phyloP scores from a whole-genome alignment of 805 yeast genomes.

The Schwanniomyces sp. region DNA sequence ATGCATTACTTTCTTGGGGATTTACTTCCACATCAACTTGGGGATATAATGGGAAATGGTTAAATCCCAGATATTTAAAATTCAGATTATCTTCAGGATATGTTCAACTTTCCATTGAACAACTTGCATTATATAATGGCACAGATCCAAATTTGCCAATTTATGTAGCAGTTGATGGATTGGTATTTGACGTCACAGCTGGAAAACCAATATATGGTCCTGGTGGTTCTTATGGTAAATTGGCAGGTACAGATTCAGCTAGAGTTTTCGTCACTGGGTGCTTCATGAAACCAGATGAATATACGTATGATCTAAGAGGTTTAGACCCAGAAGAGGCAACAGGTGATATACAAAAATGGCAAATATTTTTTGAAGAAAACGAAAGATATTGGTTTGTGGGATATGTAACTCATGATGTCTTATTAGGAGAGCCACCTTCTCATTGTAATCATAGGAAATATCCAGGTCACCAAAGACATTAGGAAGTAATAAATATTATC shows the following conservation, averaged over 20 bases:
- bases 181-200: conserved; percentile 62
- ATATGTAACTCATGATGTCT: conserved; percentile 43
- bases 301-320: conserved; percentile 67
- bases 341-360: conserved; percentile 51
- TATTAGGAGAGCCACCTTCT: conserved; percentile 50
- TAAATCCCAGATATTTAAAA: conserved; percentile 42
- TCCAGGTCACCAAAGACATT: conserved; percentile 12
- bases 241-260: conserved; percentile 68
- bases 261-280: conserved; percentile 74
- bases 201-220: conserved; percentile 57
- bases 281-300: conserved; percentile 51
- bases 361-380: conserved; percentile 44
- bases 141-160: conserved; percentile 47
- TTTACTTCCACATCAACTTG: conserved; percentile 59
- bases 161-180: conserved; percentile 58
- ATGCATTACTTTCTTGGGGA: conserved; percentile 53
- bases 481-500: neutral
- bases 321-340: conserved; percentile 43
- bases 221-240: conserved; percentile 51
- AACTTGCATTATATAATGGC: conserved; percentile 55
- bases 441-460: conserved; percentile 41
- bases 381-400: conserved; percentile 66
- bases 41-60: conserved; percentile 58
- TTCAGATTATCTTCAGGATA: conserved; percentile 15
- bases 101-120: conserved; percentile 39